phyloP scores from a whole-genome alignment of 2,329 filamentous ascomycete species.

The Seiridium cupressi region DNA sequence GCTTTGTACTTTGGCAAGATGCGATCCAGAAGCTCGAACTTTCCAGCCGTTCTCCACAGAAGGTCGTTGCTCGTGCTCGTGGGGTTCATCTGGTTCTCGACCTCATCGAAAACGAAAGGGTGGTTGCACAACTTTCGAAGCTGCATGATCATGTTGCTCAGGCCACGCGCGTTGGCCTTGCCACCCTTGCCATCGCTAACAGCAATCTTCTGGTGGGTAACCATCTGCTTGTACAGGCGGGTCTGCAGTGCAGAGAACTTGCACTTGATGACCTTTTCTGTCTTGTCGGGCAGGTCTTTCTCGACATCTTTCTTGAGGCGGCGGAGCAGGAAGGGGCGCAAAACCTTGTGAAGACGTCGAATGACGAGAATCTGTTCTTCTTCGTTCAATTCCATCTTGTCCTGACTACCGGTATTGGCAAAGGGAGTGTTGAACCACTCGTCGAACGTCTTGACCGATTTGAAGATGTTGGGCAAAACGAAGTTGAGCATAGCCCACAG shows the following conservation, averaged over 20 bases:
- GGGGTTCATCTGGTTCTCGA: conserved; percentile 98
- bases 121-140: conserved; percentile 98
- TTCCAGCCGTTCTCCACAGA: conserved; percentile 92
- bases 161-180: conserved; percentile 87
- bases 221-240: conserved; percentile 95
- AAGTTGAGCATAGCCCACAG: conserved; percentile 99
- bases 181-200: conserved; percentile 95
- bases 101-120: conserved; percentile 96
- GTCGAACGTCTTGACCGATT: conserved; percentile 97
- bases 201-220: conserved; percentile 90
- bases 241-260: conserved; percentile 93
- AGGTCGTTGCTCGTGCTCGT: conserved; percentile 84
- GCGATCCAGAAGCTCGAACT: conserved; percentile 93
- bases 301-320: conserved; percentile 99
- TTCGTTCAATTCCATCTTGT: conserved; percentile 99
- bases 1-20: conserved; percentile 90
- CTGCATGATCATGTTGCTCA: conserved; percentile 99
- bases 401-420: conserved; percentile 94
- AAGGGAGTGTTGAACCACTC: conserved; percentile 99
- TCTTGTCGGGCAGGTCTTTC: conserved; percentile 98
- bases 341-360: conserved; percentile 94
- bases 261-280: conserved; percentile 98
- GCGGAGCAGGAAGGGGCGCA: conserved; percentile 93
- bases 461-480: conserved; percentile 97
- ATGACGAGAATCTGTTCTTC: conserved; percentile 99